Evolutionary conservation across 176 grass and related monocot species (phyloP).

Genomic region (Eragrostis curvula): DNA sequence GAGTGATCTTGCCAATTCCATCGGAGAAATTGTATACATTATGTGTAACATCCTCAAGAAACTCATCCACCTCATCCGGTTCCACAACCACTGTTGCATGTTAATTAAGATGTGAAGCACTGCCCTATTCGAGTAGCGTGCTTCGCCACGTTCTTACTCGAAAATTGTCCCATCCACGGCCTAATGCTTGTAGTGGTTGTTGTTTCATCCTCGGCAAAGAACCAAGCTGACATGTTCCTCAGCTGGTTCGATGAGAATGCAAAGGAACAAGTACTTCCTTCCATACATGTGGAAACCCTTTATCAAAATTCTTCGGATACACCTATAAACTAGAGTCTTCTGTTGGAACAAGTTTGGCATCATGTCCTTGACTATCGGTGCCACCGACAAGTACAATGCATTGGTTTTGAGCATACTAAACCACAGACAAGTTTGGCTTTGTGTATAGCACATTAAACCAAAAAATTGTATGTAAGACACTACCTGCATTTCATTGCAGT

Average conservation of each 20-base stretch:
- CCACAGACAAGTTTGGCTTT: too few species aligned
- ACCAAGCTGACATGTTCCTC: conserved; percentile 85
- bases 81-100: conserved; percentile 66
- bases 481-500: too few species aligned
- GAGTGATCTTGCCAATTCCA: conserved; percentile 79
- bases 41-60: conserved; percentile 53
- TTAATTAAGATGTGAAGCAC: conserved; percentile 93
- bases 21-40: conserved; percentile 77
- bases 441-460: too few species aligned
- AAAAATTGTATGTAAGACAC: too few species aligned
- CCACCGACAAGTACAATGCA: conserved; percentile 62
- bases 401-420: conserved; percentile 60
- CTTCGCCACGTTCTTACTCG: conserved; percentile 71
- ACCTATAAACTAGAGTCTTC: conserved; percentile 69
- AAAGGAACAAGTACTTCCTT: conserved; percentile 78
- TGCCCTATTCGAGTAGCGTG: conserved; percentile 81
- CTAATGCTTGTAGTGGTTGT: conserved; percentile 50
- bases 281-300: conserved; percentile 78
- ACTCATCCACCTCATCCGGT: conserved; percentile 41
- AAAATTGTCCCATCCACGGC: conserved; percentile 78
- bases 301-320: conserved; percentile 51
- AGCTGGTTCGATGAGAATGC: conserved; percentile 91
- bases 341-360: conserved; percentile 61
- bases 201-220: conserved; percentile 70
- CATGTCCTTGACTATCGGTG: conserved; percentile 67